Evolutionary conservation across 208 protist species (phyloP), one percentile per base, ranked within the genome.

Genomic region (Entamoeba moshkovskii): DNA sequence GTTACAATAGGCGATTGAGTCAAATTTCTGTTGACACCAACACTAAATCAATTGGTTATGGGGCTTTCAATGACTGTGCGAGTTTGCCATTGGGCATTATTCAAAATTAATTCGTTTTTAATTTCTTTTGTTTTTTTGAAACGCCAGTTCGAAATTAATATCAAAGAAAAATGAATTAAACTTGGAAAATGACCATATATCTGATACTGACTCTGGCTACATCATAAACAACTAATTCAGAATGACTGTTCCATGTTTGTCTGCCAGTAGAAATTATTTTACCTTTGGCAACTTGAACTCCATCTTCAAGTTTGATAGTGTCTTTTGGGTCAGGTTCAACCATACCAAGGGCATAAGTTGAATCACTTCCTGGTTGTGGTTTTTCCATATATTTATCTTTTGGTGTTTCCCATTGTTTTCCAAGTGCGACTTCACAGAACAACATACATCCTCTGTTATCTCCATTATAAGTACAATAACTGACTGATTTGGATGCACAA

Each of bases 201-300:
- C 93, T 38, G 8, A 93, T 52, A 15, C 38, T 11, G 1, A 96
- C 92, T 93, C 95, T 94, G 29, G 11, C 46, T 8, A 42, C 45
- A 92, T 95, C 91, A 93, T 95, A 96, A 2, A 96, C 95, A 66
- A 96, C 95, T 18, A 95, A 96, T 93, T 96, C 94, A 85, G 94
- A 85, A 93, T 95, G 94, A 42, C 45, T 59, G 1, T 45, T 46
- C 94, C 93, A 18, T 15, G 45, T 38, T 49, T 93, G 0, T 45
- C 3, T 25, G 8, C 0, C 38, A 38, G 16, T 45, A n/a, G n/a
- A n/a, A 92, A 44, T 22, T 6, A 22, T 92, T 16, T 22, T 22
- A 45, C 33, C 33, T 45, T 38, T 45, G 18, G 33, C 73, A 92
- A 92, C 44, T 45, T n/a, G 15, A 45, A 92, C 73, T 46, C n/a